Evolutionary conservation across 768 basidiomycete species (phyloP), one percentile per base, ranked within the genome.

Genomic region (Tricholoma flavovirens): DNA sequence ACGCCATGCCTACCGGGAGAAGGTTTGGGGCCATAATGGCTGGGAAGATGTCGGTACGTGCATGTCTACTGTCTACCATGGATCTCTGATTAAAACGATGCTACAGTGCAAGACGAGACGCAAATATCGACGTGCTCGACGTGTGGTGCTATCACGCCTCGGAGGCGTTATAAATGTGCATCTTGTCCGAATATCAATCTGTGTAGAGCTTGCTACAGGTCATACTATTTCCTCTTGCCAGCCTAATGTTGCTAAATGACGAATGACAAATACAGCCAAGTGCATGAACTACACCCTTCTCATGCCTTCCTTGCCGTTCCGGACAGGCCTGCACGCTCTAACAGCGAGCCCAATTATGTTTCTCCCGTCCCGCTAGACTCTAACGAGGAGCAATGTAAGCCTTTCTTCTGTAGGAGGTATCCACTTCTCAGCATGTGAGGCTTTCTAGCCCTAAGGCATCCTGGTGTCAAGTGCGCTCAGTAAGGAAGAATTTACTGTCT

Each of bases 1-100:
- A 49, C 80, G 94, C 10, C 94, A 98, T 67, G 87, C 90, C 1
- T 98, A 88, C 66, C 70, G 82, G 43, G 94, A 96, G 71, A 90
- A 90, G 68, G 78, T 88, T 2, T 97, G 94, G 95, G 85, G 85
- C 1, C 80, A 79, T 30, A 72, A 74, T 40, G 89, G 90, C 1
- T 97, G 95, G 95, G 84, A 84, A 56, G 90, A 93, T 65, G 85
- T 97, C 52, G 90, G 93, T 93, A 65, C 59, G 88, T 79, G 43
- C 15, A 29, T 30, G 15, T 49, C n/a, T n/a, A 26, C 29, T 17
- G n/a, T 29, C 17, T 29, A 17, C 17, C 29, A n/a, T 17, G 15
- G 1, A 8, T 17, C n/a, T 29, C 46, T 17, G 46, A 30, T 26
- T 29, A 17, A 9, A n/a, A 10, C n/a, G 46, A 52, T 24, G 8